Evolutionary conservation across 768 basidiomycete genomes (phyloP).

Genomic region (Lactarius hengduanensis): DNA sequence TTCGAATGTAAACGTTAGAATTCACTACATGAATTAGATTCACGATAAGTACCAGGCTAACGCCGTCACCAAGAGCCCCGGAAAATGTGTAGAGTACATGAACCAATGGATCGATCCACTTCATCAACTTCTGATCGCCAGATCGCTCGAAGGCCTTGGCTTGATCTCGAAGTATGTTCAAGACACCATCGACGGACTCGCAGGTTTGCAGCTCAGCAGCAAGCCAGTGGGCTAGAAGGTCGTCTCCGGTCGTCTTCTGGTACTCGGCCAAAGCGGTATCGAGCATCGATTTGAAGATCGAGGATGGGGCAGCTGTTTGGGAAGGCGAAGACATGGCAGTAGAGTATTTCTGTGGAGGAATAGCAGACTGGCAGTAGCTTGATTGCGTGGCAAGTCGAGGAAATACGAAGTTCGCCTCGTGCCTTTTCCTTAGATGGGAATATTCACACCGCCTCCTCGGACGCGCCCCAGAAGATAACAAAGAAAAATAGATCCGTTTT

Average conservation of each 20-base stretch:
- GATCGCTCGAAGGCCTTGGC: background rate
- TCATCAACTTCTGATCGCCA: background rate
- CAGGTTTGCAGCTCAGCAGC: background rate
- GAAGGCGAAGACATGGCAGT: background rate
- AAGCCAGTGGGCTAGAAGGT: background rate
- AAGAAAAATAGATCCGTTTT: no score
- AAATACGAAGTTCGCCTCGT: background rate
- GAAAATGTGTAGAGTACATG: background rate
- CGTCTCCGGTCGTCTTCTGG: background rate
- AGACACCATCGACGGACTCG: background rate
- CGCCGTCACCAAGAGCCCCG: background rate
- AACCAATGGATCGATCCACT: background rate
- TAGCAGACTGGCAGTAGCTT: background rate
- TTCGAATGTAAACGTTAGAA: background rate
- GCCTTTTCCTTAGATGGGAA: no score
- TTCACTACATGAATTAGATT: background rate
- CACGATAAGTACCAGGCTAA: background rate
- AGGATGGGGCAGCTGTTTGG: background rate
- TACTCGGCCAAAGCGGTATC: background rate
- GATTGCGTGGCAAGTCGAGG: background rate
- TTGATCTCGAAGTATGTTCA: background rate
- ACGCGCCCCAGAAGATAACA: background rate
- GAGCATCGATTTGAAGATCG: background rate
- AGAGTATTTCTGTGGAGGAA: background rate
- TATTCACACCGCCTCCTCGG: background rate